Conservation (phyloP, 805 yeast species). For the Candida tibetensis region DNA sequence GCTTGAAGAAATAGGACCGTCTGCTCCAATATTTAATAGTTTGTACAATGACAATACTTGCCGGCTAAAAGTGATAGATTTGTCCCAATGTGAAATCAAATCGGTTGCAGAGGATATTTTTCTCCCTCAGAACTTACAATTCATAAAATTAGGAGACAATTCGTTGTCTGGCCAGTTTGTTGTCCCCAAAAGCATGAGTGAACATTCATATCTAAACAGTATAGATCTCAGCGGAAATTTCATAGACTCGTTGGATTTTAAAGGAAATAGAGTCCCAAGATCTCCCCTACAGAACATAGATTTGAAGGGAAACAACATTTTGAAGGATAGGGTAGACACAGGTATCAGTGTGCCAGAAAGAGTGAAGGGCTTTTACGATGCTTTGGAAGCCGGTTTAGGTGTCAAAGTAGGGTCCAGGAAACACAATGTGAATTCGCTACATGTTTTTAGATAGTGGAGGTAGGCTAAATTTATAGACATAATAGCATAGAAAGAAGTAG, state of each 20-base stretch:
- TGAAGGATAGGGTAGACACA: conserved; percentile 10
- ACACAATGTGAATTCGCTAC: conserved; percentile 22
- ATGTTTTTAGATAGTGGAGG: not conserved
- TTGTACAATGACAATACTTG: conserved; percentile 2
- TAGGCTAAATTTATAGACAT: too few species aligned
- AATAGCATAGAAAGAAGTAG: too few species aligned
- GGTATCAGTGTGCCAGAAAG: conserved; percentile 8
- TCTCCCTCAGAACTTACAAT: conserved; percentile 8
- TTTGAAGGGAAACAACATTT: conserved; percentile 18
- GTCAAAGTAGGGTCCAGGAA: conserved; percentile 17
- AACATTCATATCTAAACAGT: conserved; percentile 10
- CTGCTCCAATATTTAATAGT: conserved; percentile 6
- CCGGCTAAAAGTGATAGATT: conserved; percentile 5
- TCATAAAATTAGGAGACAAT: conserved; percentile 7
- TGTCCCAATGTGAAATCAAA: conserved; percentile 7
- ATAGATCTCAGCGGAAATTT: conserved; percentile 14
- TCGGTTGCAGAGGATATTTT: conserved; percentile 5
- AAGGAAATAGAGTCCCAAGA: not conserved
- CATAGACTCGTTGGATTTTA: conserved; percentile 3
- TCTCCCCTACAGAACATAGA: conserved; percentile 16
- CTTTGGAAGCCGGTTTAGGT: conserved; percentile 21
- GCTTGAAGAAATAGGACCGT: conserved; percentile 9
- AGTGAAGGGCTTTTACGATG: conserved; percentile 22
- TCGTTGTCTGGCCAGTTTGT: conserved; percentile 13
- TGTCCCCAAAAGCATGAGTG: conserved; percentile 8